These are phyloP conservation scores for Chlorella sorokiniana DNA, from an alignment of 139 green algal species.

Conservation along the genomic window DNA sequence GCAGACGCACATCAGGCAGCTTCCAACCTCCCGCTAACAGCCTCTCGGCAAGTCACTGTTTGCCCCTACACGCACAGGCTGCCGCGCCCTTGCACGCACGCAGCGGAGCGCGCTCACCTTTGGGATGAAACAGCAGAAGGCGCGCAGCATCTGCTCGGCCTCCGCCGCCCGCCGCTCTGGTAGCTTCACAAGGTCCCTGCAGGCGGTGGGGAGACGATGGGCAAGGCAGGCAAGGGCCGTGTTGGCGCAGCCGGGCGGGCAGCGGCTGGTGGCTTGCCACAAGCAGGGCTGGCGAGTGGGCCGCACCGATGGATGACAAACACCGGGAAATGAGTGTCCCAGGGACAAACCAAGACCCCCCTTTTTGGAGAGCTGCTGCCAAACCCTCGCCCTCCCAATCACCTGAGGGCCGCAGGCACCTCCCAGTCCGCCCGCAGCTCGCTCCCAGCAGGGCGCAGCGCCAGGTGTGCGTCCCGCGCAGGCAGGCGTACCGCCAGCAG, in stretches of 20 bases:
- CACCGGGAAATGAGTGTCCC: not conserved
- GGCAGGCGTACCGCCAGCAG: conserved; percentile 14
- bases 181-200: conserved; percentile 45
- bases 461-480: not conserved
- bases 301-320: no score
- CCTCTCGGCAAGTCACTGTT: no score
- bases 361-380: no score
- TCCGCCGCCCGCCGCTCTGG: conserved; percentile 38
- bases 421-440: no score
- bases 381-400: not conserved
- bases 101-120: conserved; percentile 32
- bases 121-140: conserved; percentile 88
- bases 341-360: not conserved
- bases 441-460: conserved; percentile 20
- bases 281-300: no score
- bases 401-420: not conserved
- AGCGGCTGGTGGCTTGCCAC: no score
- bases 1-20: no score
- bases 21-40: no score
- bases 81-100: no score
- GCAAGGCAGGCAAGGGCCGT: no score
- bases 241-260: no score
- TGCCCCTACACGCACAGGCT: no score
- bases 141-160: conserved; percentile 60
- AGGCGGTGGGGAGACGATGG: not conserved